phyloP scores from a whole-genome alignment of 1,284 basidiomycete species.

The Pulveroboletus sp. region DNA sequence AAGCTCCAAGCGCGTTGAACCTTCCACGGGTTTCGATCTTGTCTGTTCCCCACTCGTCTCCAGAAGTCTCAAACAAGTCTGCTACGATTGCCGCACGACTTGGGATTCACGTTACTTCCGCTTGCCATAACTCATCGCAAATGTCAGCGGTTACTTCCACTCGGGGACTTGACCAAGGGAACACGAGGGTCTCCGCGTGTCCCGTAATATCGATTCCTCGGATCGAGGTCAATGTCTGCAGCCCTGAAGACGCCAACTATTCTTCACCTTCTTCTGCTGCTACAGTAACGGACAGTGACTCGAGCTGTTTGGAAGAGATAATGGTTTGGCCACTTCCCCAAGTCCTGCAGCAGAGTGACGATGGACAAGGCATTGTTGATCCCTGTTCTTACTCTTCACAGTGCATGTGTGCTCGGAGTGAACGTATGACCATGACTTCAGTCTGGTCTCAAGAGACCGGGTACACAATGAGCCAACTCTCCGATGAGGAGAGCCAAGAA shows the following conservation, averaged over 20 bases:
- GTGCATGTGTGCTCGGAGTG: not conserved
- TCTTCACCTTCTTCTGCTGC: slow-evolving; percentile 1
- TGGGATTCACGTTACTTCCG: slow-evolving; percentile 1
- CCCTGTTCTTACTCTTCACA: not conserved
- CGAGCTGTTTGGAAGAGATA: no score
- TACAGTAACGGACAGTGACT: slow-evolving; percentile 7
- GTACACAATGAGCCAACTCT: slow-evolving; percentile 1
- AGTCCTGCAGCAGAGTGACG: not conserved
- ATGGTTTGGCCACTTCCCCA: slow-evolving; percentile 12
- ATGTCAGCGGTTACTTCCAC: not conserved
- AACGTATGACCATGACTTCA: slow-evolving; percentile 17
- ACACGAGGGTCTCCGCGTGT: slow-evolving; percentile 1
- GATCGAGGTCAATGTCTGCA: not conserved
- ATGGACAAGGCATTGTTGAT: slow-evolving; percentile 6
- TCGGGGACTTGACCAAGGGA: slow-evolving; percentile 13
- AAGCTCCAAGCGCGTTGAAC: slow-evolving; percentile 7
- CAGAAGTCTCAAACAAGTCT: slow-evolving; percentile 14
- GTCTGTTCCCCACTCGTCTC: not conserved
- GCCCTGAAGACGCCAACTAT: not conserved
- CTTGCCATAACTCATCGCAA: not conserved
- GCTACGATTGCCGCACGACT: slow-evolving; percentile 12
- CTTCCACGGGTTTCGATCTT: not conserved
- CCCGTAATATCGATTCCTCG: slow-evolving; percentile 1
- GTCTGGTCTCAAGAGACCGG: slow-evolving; percentile 33
- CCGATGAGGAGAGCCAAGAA: slow-evolving; percentile 9